Evolutionary conservation across 352 stramenopile genomes (phyloP).

Genomic region (Globisporangium paddicum): DNA sequence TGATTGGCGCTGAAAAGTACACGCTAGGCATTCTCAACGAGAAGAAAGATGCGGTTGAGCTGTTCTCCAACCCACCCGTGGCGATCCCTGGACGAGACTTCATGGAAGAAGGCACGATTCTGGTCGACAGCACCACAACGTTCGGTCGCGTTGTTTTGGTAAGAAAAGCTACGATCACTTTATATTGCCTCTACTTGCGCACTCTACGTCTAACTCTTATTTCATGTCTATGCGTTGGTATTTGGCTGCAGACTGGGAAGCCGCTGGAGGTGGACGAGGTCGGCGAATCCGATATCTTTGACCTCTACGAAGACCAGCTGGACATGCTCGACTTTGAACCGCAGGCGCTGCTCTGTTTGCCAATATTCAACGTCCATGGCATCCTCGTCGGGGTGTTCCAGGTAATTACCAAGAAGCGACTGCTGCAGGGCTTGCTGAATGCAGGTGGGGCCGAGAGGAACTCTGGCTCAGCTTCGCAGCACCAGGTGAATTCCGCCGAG

Average conservation of each 20-base stretch:
- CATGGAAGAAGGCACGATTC: conserved; percentile 49
- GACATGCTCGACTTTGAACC: conserved; percentile 63
- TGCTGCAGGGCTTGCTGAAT: conserved; percentile 7
- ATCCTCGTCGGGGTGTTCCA: conserved; percentile 58
- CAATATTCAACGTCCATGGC: conserved; percentile 64
- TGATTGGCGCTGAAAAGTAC: conserved; percentile 52
- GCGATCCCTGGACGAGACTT: conserved; percentile 35
- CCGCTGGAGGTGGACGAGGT: conserved; percentile 48
- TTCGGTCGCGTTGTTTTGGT: conserved; percentile 70
- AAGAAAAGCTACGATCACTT: not conserved
- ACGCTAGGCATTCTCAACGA: conserved; percentile 57
- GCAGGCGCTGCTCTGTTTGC: conserved; percentile 44
- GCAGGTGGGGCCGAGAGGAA: not conserved
- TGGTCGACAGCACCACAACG: conserved; percentile 56
- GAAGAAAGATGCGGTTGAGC: conserved; percentile 52
- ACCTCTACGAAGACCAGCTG: conserved; percentile 65
- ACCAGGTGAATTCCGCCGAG: not conserved
- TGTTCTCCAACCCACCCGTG: conserved; percentile 62
- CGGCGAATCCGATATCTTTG: conserved; percentile 40
- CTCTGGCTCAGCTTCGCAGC: not conserved
- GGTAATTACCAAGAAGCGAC: conserved; percentile 41
- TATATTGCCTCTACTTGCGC: not conserved
- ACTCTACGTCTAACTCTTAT: not conserved
- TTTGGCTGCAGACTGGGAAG: conserved; percentile 40
- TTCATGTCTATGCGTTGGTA: not conserved